These are phyloP conservation scores for Neofusicoccum umdonicola DNA, from an alignment of 2,329 filamentous ascomycete species.

Conservation along the genomic window DNA sequence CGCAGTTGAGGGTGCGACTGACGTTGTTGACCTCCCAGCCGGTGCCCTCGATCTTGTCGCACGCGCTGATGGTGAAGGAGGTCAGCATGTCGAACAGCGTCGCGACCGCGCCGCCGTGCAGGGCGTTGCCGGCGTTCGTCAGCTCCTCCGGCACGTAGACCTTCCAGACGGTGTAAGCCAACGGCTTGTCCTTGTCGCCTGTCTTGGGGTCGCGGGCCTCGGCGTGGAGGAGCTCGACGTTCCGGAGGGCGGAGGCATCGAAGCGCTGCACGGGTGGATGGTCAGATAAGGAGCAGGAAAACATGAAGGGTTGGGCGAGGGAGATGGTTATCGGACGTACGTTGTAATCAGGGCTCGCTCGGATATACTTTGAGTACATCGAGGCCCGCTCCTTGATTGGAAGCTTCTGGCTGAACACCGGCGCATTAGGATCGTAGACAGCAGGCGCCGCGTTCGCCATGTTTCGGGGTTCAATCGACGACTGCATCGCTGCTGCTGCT, in stretches of 20 bases:
- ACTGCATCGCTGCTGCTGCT: not conserved
- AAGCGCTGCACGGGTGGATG: slow-evolving; percentile 25
- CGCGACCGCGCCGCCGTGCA: slow-evolving; percentile 56
- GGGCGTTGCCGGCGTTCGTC: slow-evolving; percentile 47
- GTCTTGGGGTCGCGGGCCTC: slow-evolving; percentile 27
- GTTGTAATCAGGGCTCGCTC: slow-evolving; percentile 1
- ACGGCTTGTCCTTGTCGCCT: slow-evolving; percentile 25
- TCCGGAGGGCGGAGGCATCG: slow-evolving; percentile 29
- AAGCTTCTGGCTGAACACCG: not conserved
- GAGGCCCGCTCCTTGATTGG: slow-evolving; percentile 22
- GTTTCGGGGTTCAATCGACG: no score
- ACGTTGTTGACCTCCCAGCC: slow-evolving; percentile 48
- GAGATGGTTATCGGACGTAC: not conserved
- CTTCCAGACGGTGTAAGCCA: slow-evolving; percentile 42
- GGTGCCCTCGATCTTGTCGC: slow-evolving; percentile 26
- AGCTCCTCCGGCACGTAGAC: slow-evolving; percentile 45
- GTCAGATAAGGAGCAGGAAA: not conserved
- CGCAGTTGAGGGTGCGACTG: slow-evolving; percentile 43
- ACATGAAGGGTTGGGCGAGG: not conserved
- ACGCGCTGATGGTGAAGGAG: slow-evolving; percentile 36
- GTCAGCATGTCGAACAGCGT: slow-evolving; percentile 57
- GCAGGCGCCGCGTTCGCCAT: not conserved
- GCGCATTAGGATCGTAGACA: slow-evolving; percentile 4
- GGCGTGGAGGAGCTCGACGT: slow-evolving; percentile 36
- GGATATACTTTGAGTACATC: slow-evolving; percentile 21